Percentiles rank a stretch among this genome's conserved stretches.
Evolutionary conservation across 1,284 basidiomycete species (phyloP).

Genomic region (Ganoderma lucidum): DNA sequence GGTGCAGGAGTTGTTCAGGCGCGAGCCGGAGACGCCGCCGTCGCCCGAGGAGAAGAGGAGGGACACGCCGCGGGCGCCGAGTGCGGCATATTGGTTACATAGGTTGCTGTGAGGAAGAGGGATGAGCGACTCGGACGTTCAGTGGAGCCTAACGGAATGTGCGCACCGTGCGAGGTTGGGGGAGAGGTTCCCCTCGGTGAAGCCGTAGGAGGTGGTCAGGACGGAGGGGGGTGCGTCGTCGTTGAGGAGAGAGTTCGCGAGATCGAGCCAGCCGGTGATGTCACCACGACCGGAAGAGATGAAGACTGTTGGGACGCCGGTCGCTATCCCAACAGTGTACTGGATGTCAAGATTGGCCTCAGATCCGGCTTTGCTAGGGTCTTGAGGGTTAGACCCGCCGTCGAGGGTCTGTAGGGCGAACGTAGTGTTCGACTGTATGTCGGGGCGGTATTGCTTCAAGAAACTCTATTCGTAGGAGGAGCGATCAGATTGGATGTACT

Average conservation of each 20-base stretch:
- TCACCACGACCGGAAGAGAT: conserved; percentile 53
- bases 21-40: conserved; percentile 67
- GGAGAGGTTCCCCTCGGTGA: conserved; percentile 36
- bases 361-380: conserved; percentile 40
- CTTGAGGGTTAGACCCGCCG: conserved; percentile 49
- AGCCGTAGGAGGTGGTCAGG: conserved; percentile 52
- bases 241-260: conserved; percentile 40
- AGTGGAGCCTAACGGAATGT: conserved; percentile 37
- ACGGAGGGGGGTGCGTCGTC: conserved; percentile 53
- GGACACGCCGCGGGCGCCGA: conserved; percentile 67
- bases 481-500: background rate
- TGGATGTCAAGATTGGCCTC: conserved; percentile 73
- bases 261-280: conserved; percentile 36
- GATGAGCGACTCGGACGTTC: background rate
- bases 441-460: conserved; percentile 40
- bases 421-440: conserved; percentile 43
- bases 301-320: conserved; percentile 42
- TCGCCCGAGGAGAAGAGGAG: conserved; percentile 76
- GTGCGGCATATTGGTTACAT: conserved; percentile 68
- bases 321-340: conserved; percentile 62
- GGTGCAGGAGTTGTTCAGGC: conserved; percentile 51
- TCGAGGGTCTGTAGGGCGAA: conserved; percentile 55
- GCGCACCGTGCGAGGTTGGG: conserved; percentile 62
- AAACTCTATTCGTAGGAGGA: conserved; percentile 31
- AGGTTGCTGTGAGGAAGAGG: conserved; percentile 37